Evolutionary conservation across 1,284 basidiomycete genomes (phyloP).

Genomic region (Moesziomyces parantarcticus): DNA sequence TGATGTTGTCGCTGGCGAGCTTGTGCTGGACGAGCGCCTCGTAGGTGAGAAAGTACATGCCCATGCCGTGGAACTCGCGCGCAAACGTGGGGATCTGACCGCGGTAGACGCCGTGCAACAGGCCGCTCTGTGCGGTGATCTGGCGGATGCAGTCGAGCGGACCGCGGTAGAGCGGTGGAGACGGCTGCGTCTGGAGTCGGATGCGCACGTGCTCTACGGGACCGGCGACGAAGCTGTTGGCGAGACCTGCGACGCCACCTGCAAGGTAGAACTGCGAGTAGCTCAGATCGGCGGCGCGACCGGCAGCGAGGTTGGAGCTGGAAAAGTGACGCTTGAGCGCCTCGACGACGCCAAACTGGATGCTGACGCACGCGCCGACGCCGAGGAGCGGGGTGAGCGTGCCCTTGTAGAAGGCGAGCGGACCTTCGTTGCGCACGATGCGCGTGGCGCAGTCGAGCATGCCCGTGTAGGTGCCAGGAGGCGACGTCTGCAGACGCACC

Average conservation of each 20-base stretch:
- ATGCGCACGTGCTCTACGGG: conserved; percentile 98
- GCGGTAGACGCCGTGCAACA: conserved; percentile 79
- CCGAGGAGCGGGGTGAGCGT: conserved; percentile 92
- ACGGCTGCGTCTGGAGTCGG: conserved; percentile 72
- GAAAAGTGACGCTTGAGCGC: conserved; percentile 87
- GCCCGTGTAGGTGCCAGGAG: conserved; percentile 85
- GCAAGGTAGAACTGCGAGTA: conserved; percentile 79
- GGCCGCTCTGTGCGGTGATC: conserved; percentile 7
- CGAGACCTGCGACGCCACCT: conserved; percentile 85
- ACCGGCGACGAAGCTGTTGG: conserved; percentile 90
- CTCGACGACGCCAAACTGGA: conserved; percentile 94
- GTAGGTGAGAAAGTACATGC: conserved; percentile 80
- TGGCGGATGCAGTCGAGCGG: conserved; percentile 48
- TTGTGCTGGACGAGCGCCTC: conserved; percentile 90
- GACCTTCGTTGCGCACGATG: conserved; percentile 90
- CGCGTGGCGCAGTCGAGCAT: conserved; percentile 88
- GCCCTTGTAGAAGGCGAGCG: conserved; percentile 97
- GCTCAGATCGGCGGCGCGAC: conserved; percentile 69
- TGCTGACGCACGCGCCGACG: conserved; percentile 93
- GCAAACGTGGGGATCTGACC: conserved; percentile 89
- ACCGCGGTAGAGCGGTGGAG: conserved; percentile 68
- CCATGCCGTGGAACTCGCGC: conserved; percentile 76
- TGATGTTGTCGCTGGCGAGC: conserved; percentile 68
- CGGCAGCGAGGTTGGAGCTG: not conserved
- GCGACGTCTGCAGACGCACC: conserved; percentile 92